A percentile compares a stretch with the other conserved stretches of the same genome.
phyloP scores from a whole-genome alignment of 2,329 filamentous ascomycete genomes.

The Beauveria sp. region DNA sequence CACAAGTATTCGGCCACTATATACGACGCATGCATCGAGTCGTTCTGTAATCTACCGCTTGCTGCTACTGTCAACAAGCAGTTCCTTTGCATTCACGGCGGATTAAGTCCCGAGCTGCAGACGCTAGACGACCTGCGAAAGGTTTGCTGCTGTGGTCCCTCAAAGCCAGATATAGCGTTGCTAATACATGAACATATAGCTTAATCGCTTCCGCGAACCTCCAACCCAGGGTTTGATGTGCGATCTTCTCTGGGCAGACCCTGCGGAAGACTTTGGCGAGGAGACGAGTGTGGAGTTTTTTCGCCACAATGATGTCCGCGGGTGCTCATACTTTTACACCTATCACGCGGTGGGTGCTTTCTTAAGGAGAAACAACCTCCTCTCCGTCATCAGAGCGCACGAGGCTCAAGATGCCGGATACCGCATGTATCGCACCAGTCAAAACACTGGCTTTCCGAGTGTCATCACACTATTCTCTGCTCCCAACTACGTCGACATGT shows the following conservation, averaged over 20 bases:
- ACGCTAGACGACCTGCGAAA: constrained; percentile 89
- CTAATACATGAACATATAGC: constrained; percentile 43
- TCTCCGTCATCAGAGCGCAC: constrained; percentile 95
- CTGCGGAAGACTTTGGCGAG: constrained; percentile 94
- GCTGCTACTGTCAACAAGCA: constrained; percentile 99
- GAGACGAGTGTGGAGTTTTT: constrained; percentile 98
- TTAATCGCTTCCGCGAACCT: constrained; percentile 95
- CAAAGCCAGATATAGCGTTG: not conserved
- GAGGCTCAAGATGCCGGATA: constrained; percentile 99
- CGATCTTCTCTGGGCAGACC: constrained; percentile 97
- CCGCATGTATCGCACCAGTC: constrained; percentile 97
- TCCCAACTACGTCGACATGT: constrained; percentile 96
- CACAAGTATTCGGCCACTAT: constrained; percentile 97
- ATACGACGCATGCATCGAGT: constrained; percentile 97
- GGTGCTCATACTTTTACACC: constrained; percentile 98
- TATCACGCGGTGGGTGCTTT: constrained; percentile 96
- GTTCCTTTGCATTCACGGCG: constrained; percentile 96
- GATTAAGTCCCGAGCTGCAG: constrained; percentile 89
- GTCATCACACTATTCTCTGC: constrained; percentile 99
- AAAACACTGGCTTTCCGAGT: constrained; percentile 95
- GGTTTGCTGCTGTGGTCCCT: constrained; percentile 40
- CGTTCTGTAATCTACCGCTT: constrained; percentile 87
- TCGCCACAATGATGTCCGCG: constrained; percentile 94
- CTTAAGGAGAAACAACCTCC: constrained; percentile 95
- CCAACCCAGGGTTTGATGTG: constrained; percentile 98